These are phyloP conservation scores for Fusarium stilboides DNA, from an alignment of 2,329 filamentous ascomycete species.

Conservation along the genomic window DNA sequence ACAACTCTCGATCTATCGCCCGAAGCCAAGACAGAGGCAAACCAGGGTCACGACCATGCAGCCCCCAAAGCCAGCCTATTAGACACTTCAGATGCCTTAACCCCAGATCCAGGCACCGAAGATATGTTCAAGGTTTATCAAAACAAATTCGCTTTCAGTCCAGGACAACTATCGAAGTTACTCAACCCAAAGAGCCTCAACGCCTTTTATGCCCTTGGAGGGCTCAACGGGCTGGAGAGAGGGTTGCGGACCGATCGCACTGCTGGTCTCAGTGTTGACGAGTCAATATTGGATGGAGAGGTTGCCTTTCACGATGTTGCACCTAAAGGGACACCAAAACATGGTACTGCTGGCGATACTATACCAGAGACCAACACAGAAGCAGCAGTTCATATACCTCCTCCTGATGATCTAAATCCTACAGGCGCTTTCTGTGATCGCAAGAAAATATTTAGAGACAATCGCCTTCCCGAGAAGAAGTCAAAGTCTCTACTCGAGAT, in stretches of 20 bases:
- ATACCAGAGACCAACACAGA: constrained; percentile 50
- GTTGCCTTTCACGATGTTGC: constrained; percentile 77
- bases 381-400: constrained; percentile 47
- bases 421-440: constrained; percentile 47
- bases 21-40: constrained; percentile 30
- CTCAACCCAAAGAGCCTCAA: constrained; percentile 84
- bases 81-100: constrained; percentile 53
- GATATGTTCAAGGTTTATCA: constrained; percentile 79
- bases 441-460: constrained; percentile 69
- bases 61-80: constrained; percentile 34
- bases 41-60: constrained; percentile 14
- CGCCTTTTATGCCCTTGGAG: constrained; percentile 83
- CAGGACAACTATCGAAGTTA: constrained; percentile 84
- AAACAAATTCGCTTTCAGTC: constrained; percentile 88
- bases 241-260: constrained; percentile 77
- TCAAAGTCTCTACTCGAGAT: constrained; percentile 72
- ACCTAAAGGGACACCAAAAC: constrained; percentile 54
- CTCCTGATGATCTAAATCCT: constrained; percentile 42
- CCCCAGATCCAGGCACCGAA: constrained; percentile 78
- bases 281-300: constrained; percentile 73
- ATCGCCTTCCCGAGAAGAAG: constrained; percentile 75
- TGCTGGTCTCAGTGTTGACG: constrained; percentile 79
- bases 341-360: constrained; percentile 54
- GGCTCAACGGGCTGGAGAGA: constrained; percentile 79
- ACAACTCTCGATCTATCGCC: constrained; percentile 25